phyloP scores from a whole-genome alignment of 352 stramenopile species.

The Hyaloperonospora arabidopsidis region DNA sequence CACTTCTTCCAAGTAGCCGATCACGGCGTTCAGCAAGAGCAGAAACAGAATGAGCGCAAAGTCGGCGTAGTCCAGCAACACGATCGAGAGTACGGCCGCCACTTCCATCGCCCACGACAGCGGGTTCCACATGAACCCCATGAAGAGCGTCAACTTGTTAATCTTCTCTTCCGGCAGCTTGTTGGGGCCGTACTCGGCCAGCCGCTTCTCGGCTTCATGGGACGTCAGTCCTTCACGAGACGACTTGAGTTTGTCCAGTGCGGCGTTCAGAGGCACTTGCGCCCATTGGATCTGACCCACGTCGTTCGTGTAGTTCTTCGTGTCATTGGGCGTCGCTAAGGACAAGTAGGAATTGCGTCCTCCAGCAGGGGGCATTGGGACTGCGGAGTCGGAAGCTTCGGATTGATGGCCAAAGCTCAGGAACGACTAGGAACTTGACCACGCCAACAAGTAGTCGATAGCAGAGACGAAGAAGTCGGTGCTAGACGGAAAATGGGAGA shows the following conservation, averaged over 20 bases:
- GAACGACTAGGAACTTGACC: no score
- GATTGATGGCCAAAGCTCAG: no score
- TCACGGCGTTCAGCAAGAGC: slow-evolving; percentile 62
- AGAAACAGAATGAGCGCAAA: slow-evolving; percentile 67
- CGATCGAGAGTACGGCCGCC: slow-evolving; percentile 60
- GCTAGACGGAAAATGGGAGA: no score
- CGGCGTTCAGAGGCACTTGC: slow-evolving; percentile 63
- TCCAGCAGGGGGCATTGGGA: slow-evolving; percentile 1
- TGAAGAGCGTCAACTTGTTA: slow-evolving; percentile 73
- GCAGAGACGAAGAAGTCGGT: no score
- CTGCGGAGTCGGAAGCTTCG: no score
- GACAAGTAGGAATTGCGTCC: slow-evolving; percentile 62
- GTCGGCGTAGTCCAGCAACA: slow-evolving; percentile 71
- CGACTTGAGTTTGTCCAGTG: slow-evolving; percentile 77
- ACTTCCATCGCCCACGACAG: slow-evolving; percentile 80
- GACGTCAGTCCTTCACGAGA: slow-evolving; percentile 58
- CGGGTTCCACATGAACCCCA: slow-evolving; percentile 79
- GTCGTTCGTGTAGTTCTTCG: slow-evolving; percentile 76
- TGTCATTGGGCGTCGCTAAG: slow-evolving; percentile 66
- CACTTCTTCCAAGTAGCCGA: slow-evolving; percentile 77
- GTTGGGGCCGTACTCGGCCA: slow-evolving; percentile 74
- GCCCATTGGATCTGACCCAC: slow-evolving; percentile 72
- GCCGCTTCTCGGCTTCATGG: slow-evolving; percentile 64
- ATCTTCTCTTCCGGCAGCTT: slow-evolving; percentile 71
- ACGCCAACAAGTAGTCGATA: no score